Base-by-base conservation (phyloP, 306 rosid genomes). In the Biancaea sappan region DNA sequence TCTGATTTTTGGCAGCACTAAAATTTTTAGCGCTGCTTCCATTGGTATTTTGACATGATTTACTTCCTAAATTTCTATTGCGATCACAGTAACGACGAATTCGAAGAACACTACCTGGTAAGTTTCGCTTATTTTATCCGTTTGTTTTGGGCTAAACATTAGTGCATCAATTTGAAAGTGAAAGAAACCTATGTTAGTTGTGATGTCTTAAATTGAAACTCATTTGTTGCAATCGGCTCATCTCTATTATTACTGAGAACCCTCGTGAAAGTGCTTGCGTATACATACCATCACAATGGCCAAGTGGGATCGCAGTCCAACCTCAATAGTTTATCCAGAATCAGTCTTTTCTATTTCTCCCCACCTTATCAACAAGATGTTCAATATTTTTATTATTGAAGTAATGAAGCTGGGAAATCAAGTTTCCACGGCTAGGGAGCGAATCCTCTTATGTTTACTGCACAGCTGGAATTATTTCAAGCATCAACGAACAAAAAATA, bases 381-480 rank as follows among this genome's bases (percentile, higher is more conserved):
- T 6, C n/a, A n/a, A 8, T 0, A 6, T 28, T 15, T 58, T 29
- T 14, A 31, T 60, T 32, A 22, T 60, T 40, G 14, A 40, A 9
- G 16, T 32, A 32, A 7, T 8, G 16, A 18, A n/a, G 18, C 26
- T 32, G 3, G 40, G 32, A 74, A 79, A 44, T 57, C 48, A 32
- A 52, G 52, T 44, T 54, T 60, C 56, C 69, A 59, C 58, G 76
- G 73, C 19, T 38, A 16, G 43, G 31, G 53, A 50, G 76, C 34
- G 50, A 38, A 50, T 62, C 71, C 35, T 61, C 24, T 18, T 22
- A 71, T 16, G 71, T 69, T 79, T 72, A 72, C 61, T 62, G 81
- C 70, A 53, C 44, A 66, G 43, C 24, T 31, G 78, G 65, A 35
- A 75, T 83, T 83, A 79, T 86, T 79, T 75, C 50, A 77, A 71